These are phyloP conservation scores for Ceratobasidium sp. DNA, from an alignment of 1,284 basidiomycete genomes.

Conservation along the genomic window DNA sequence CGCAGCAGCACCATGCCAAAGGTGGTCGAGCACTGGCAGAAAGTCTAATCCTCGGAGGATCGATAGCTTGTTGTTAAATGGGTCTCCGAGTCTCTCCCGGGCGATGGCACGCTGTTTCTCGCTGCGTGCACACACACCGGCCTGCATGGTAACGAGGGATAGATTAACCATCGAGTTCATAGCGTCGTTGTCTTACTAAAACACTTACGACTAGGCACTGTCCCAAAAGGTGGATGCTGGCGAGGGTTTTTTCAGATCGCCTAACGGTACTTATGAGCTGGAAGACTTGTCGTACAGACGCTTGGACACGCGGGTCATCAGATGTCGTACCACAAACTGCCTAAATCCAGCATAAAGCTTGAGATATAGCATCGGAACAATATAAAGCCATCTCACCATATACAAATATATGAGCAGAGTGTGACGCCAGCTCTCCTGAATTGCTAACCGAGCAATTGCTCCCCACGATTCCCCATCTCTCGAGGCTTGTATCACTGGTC, in stretches of 20 bases:
- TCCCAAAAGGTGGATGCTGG: background rate
- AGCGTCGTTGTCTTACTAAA: background rate
- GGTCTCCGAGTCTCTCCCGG: background rate
- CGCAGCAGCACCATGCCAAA: slow-evolving; percentile 23
- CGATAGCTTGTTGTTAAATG: background rate
- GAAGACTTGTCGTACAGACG: slow-evolving; percentile 26
- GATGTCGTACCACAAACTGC: background rate
- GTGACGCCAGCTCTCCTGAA: slow-evolving; percentile 31
- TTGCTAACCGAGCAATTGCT: slow-evolving; percentile 3
- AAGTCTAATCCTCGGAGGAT: slow-evolving; percentile 1
- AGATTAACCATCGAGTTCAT: background rate
- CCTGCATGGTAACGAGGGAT: background rate
- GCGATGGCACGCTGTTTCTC: slow-evolving; percentile 12
- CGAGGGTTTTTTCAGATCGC: background rate
- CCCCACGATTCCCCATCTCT: slow-evolving; percentile 22
- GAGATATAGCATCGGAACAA: background rate
- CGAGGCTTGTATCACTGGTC: background rate
- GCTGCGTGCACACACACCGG: slow-evolving; percentile 14
- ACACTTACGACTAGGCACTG: slow-evolving; percentile 27
- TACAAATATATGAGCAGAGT: slow-evolving; percentile 22
- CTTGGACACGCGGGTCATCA: slow-evolving; percentile 25
- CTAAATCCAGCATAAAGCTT: background rate
- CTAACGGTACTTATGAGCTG: slow-evolving; percentile 9
- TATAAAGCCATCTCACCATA: slow-evolving; percentile 10
- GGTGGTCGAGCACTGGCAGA: slow-evolving; percentile 10